Evolutionary conservation across 176 grass and related monocot species (phyloP), one percentile per base, ranked within the genome.

Genomic region (Juncus inflexus): DNA sequence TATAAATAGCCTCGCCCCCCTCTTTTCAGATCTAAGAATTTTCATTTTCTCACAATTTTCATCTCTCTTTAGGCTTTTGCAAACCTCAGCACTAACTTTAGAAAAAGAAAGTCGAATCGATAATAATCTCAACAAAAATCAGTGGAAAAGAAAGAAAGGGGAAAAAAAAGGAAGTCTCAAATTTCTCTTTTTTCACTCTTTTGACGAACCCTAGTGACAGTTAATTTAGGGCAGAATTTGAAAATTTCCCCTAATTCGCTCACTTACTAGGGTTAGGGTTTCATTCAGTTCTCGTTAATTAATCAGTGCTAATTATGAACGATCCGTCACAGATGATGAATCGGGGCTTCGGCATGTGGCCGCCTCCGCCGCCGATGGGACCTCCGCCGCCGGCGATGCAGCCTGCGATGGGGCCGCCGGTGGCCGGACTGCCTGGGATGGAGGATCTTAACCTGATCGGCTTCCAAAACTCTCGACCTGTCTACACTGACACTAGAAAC

Each of bases 241-340:
- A 57, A 28, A 37, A 76, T 52, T 19, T 65, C 37, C 54, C 67
- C 43, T 52, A 57, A 71, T 60, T 64, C 19, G 56, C 52, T 43
- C 19, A 35, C 66, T 45, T 54, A 72, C 61, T 80, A 63, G 66
- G 69, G 77, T 73, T 87, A 79, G 89, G 84, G 84, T 84, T 91
- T 84, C 81, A 73, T 91, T 84, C 81, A 73, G 84, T 76, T 87
- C 73, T 76, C 62, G 65, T 69, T 62, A 59, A 75, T 83, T 64
- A 61, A 55, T 60, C 43, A 50, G 72, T 15, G 49, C 50, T 75
- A 42, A 58, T 70, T 70, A 99, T 91, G 81, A 86, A 83, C 56
- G 80, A 89, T 80, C 75, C 75, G 47, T 69, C 63, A 38, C 89
- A 82, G 52, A 80, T 90, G 94, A 76, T 90, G 62, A 83, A 73